Evolutionary conservation across 306 rosid species (phyloP).

Genomic region (Vigna radiata): DNA sequence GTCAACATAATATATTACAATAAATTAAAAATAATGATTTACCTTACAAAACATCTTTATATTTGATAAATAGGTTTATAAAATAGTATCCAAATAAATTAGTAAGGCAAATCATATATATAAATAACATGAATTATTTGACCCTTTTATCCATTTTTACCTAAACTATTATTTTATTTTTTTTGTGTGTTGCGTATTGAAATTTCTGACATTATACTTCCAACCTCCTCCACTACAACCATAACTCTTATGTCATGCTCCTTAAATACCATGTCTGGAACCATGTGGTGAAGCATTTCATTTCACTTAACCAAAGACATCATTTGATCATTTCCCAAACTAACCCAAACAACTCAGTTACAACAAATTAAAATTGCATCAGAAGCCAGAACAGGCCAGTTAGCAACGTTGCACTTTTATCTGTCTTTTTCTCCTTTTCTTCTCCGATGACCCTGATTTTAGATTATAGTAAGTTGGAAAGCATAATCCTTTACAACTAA

Average conservation of each 20-base stretch:
- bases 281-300: conserved; percentile 12
- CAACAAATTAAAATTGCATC: conserved; percentile 49
- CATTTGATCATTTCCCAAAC: conserved; percentile 40
- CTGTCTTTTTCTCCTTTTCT: conserved; percentile 12
- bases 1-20: too few relatives aligned
- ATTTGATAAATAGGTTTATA: too few relatives aligned
- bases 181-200: not conserved
- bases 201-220: not conserved
- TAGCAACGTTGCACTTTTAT: conserved; percentile 25
- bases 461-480: conserved; percentile 37
- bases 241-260: not conserved
- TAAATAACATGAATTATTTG: not conserved
- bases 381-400: conserved; percentile 42
- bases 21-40: too few relatives aligned
- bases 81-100: too few relatives aligned
- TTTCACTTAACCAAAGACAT: conserved; percentile 10
- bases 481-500: conserved; percentile 47
- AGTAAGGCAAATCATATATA: too few relatives aligned
- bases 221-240: conserved; percentile 5
- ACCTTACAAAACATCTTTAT: too few relatives aligned
- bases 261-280: not conserved
- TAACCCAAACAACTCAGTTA: conserved; percentile 49
- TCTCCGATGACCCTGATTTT: not conserved
- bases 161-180: not conserved
- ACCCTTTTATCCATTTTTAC: not conserved